phyloP scores from a whole-genome alignment of 2,329 filamentous ascomycete genomes.

The Sphaerulina populicola region DNA sequence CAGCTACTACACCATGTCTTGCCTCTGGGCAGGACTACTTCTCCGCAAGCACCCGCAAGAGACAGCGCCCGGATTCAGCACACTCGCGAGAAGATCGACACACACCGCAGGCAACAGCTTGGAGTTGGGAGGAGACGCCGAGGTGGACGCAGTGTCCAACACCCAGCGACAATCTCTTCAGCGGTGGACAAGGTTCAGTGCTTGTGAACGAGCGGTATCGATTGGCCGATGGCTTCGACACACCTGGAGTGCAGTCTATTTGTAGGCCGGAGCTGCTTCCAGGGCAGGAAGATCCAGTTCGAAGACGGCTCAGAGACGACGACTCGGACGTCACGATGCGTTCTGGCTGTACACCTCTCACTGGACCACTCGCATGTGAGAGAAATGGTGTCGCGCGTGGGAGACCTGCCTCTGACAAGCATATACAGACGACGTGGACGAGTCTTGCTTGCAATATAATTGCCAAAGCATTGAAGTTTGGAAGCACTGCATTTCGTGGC shows the following conservation, averaged over 20 bases:
- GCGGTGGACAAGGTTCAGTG: conserved; percentile 34
- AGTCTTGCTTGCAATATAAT: conserved; percentile 54
- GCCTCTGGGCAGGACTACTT: conserved; percentile 27
- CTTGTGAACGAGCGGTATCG: conserved; percentile 47
- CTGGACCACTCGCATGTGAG: conserved; percentile 30
- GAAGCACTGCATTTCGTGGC: conserved; percentile 64
- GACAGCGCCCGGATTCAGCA: conserved; percentile 27
- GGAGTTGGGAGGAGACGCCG: conserved; percentile 11
- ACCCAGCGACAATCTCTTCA: conserved; percentile 20
- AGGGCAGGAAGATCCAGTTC: conserved; percentile 17
- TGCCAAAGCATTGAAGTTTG: conserved; percentile 79
- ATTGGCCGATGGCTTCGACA: conserved; percentile 45
- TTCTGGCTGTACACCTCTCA: conserved; percentile 14
- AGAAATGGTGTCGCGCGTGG: conserved; percentile 31
- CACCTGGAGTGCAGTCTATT: conserved; percentile 35
- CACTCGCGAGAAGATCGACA: conserved; percentile 9
- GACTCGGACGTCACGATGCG: conserved; percentile 9
- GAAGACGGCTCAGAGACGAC: conserved; percentile 20
- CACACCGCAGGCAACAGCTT: conserved; percentile 7
- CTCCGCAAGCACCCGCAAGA: conserved; percentile 27
- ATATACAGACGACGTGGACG: conserved; percentile 42
- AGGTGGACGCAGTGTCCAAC: conserved; percentile 22
- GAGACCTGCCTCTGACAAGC: conserved; percentile 12
- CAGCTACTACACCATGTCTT: conserved; percentile 24
- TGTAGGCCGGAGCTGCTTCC: conserved; percentile 31